Evolutionary conservation across 2,329 filamentous ascomycete species (phyloP).

Genomic region (Trichoderma breve): DNA sequence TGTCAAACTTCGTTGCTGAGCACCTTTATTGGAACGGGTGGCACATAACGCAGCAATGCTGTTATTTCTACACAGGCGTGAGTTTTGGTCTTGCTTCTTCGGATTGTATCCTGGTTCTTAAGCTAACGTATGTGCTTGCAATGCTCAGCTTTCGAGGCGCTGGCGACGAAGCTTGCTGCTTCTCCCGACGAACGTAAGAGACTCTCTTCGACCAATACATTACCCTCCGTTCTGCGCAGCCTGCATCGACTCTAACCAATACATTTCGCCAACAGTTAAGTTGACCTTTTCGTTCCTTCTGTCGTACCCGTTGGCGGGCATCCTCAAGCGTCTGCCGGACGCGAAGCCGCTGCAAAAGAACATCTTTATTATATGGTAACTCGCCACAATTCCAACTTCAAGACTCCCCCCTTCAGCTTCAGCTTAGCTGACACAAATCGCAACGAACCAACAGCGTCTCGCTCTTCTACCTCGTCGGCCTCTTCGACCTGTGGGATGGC

Average conservation of each 20-base stretch:
- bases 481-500: conserved; percentile 90
- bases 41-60: conserved; percentile 21
- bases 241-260: neutral
- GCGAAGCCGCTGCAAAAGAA: conserved; percentile 81
- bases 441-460: conserved; percentile 56
- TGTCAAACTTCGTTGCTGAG: neutral
- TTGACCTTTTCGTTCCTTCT: conserved; percentile 86
- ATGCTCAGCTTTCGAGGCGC: conserved; percentile 35
- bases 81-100: conserved; percentile 13
- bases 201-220: neutral
- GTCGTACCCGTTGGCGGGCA: conserved; percentile 84
- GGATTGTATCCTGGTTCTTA: neutral
- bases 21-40: neutral
- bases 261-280: conserved; percentile 65
- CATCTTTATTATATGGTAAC: conserved; percentile 74
- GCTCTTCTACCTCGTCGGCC: conserved; percentile 86
- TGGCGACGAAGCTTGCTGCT: conserved; percentile 34
- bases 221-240: neutral
- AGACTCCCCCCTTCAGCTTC: neutral
- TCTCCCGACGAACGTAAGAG: conserved; percentile 41
- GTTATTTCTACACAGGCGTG: conserved; percentile 26
- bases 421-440: neutral
- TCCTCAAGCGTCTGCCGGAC: conserved; percentile 90
- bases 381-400: neutral
- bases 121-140: conserved; percentile 16